Evolutionary conservation across 2,329 filamentous ascomycete genomes (phyloP).

Genomic region (Madurella fahalii): DNA sequence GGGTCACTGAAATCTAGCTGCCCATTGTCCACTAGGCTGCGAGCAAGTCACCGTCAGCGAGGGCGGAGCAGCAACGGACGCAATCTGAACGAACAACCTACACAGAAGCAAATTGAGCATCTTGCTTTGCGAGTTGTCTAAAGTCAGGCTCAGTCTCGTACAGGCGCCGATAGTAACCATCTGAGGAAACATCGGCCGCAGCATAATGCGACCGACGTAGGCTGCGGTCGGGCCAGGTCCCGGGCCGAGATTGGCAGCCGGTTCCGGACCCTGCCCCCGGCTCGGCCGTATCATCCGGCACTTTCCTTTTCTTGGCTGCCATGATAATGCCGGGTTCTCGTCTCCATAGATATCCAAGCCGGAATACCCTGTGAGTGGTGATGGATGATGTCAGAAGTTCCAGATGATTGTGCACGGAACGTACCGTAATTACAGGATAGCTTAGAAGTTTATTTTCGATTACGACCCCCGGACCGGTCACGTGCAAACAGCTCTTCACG

Average conservation of each 20-base stretch:
- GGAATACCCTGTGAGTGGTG: not conserved
- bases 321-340: constrained; percentile 2
- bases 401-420: too few relatives aligned
- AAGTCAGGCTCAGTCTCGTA: constrained; percentile 43
- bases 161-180: constrained; percentile 35
- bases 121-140: constrained; percentile 37
- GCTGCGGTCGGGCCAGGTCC: not conserved
- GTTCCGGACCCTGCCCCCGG: not conserved
- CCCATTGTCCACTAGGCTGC: constrained; percentile 35
- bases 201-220: constrained; percentile 8
- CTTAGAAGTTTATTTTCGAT: too few relatives aligned
- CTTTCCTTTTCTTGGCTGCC: constrained; percentile 24
- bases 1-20: constrained; percentile 80
- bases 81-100: constrained; percentile 25
- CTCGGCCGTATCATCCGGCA: constrained; percentile 10
- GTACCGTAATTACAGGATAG: too few relatives aligned
- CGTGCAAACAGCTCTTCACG: too few relatives aligned
- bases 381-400: too few relatives aligned
- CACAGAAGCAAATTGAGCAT: constrained; percentile 41
- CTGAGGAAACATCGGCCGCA: constrained; percentile 35
- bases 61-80: not conserved
- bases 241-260: constrained; percentile 12
- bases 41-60: not conserved
- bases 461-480: too few relatives aligned
- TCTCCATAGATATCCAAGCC: not conserved